Evolutionary conservation across 1,284 basidiomycete genomes (phyloP), one percentile per base, ranked within the genome.

Genomic region (Volvariella volvacea): DNA sequence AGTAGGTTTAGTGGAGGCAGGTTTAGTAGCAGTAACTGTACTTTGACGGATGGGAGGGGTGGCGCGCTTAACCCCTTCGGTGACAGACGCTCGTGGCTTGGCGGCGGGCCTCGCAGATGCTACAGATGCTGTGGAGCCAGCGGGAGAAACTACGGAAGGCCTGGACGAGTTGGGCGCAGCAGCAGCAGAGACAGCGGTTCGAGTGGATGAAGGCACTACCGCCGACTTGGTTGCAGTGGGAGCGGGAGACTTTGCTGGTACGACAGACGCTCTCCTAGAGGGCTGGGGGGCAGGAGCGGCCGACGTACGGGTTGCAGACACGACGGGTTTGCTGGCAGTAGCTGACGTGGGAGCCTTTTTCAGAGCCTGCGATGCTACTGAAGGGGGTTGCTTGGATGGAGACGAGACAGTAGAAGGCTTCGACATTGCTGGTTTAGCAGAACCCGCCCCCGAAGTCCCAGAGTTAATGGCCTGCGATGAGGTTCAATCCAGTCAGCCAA

Each of bases 381-480:
- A 55, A 31, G 68, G 55, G 8, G 58, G 30, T 46, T 64, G 65
- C 21, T 61, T 33, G 16, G 59, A 42, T 8, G 62, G 47, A 22
- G 61, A 46, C 38, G 61, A 44, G 49, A 67, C 49, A 12, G 60
- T 53, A 36, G 66, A 49, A 38, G 71, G 65, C 55, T 76, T 70
- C 47, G 73, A 53, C 48, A 70, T 60, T 42, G 69, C 59, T 51
- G 74, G 53, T 61, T 80, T 86, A 44, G 72, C 65, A 48, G 69
- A 54, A 48, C 79, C 78, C 56, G 73, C 56, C 50, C 80, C 77
- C 67, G 83, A 81, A 51, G 80, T 83, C 52, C 81, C 78, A 48
- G 80, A 77, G 61, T 66, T 79, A 53, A 83, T 67, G 49, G 83
- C 72, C 84, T 88, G 38, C 36, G 28, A n/a, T 31, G 58, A 51